These are phyloP conservation scores for Phytophthora pinifolia DNA, from an alignment of 352 stramenopile species.

Conservation along the genomic window DNA sequence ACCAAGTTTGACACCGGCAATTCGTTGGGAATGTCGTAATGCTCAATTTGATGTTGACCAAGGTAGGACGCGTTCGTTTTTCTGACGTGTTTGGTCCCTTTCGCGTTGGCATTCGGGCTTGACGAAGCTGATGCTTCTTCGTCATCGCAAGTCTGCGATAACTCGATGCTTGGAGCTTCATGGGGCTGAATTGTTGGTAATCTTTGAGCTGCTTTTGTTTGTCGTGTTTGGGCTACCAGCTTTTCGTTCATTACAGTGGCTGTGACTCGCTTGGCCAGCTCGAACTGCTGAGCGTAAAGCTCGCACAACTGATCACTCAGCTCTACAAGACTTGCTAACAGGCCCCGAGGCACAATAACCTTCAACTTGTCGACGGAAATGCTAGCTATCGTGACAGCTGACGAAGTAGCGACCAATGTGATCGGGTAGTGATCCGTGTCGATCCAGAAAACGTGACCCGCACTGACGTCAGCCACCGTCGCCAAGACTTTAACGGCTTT, in stretches of 20 bases:
- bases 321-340: slow-evolving; percentile 30
- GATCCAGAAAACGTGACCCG: slow-evolving; percentile 60
- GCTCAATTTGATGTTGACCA: slow-evolving; percentile 37
- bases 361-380: slow-evolving; percentile 54
- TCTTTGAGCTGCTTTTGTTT: slow-evolving; percentile 3
- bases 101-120: too few species aligned
- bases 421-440: slow-evolving; percentile 35
- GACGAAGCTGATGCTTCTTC: too few species aligned
- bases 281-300: slow-evolving; percentile 39
- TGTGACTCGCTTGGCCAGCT: slow-evolving; percentile 37
- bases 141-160: not conserved
- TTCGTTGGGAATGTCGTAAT: slow-evolving; percentile 38
- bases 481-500: slow-evolving; percentile 37
- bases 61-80: slow-evolving; percentile 29
- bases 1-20: slow-evolving; percentile 23
- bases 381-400: slow-evolving; percentile 39
- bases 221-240: slow-evolving; percentile 6
- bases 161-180: not conserved
- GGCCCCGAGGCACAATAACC: slow-evolving; percentile 42
- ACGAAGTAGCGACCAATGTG: slow-evolving; percentile 48
- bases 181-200: slow-evolving; percentile 17
- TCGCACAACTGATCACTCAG: slow-evolving; percentile 22
- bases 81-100: not conserved
- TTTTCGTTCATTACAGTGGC: slow-evolving; percentile 58
- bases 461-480: slow-evolving; percentile 53